These are phyloP conservation scores for Brettanomyces sp. DNA, from an alignment of 805 yeast genomes.

Conservation along the genomic window DNA sequence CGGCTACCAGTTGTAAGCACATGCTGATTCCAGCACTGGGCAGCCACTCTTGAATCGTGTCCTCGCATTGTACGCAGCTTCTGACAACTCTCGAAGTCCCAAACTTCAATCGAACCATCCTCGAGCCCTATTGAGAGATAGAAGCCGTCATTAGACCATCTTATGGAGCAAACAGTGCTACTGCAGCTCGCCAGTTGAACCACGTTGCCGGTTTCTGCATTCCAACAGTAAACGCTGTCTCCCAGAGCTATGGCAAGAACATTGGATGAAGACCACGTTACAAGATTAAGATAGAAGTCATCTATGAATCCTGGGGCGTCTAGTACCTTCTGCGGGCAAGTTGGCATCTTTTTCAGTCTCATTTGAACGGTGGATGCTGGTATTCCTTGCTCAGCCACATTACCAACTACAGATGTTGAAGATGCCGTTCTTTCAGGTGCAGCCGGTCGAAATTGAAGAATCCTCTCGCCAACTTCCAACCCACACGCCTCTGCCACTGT, in stretches of 20 bases:
- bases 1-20: constrained; percentile 80
- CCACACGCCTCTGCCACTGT: constrained; percentile 96
- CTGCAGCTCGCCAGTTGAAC: constrained; percentile 47
- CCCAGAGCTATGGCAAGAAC: constrained; percentile 83
- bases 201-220: constrained; percentile 76
- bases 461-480: constrained; percentile 68
- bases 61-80: constrained; percentile 72
- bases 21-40: constrained; percentile 80
- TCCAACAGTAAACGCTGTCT: constrained; percentile 81
- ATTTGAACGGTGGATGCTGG: constrained; percentile 47
- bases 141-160: constrained; percentile 88
- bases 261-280: constrained; percentile 82
- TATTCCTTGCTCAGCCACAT: constrained; percentile 9
- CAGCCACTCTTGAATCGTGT: constrained; percentile 67
- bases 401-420: constrained; percentile 14
- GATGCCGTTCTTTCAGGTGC: constrained; percentile 51
- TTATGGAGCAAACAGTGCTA: constrained; percentile 56
- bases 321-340: constrained; percentile 84
- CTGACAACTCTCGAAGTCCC: constrained; percentile 81
- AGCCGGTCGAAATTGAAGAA: constrained; percentile 76
- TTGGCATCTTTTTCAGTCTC: constrained; percentile 67
- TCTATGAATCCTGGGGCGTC: constrained; percentile 95
- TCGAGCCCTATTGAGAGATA: constrained; percentile 77
- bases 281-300: constrained; percentile 80
- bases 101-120: constrained; percentile 79